phyloP scores from a whole-genome alignment of 2,329 filamentous ascomycete genomes.

The Ophiostoma pallidulum region DNA sequence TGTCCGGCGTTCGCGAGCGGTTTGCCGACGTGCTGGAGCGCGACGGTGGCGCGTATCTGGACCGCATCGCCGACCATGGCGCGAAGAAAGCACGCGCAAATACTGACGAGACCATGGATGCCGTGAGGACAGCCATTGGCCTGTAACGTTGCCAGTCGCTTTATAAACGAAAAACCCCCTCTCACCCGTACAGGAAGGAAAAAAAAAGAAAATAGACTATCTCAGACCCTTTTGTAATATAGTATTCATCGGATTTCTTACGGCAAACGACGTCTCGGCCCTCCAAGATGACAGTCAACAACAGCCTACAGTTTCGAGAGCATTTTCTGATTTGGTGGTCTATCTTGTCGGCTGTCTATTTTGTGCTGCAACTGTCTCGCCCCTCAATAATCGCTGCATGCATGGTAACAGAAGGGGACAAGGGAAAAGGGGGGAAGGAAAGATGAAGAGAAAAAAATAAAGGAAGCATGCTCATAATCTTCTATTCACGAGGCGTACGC shows the following conservation, averaged over 20 bases:
- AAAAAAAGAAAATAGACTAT: background rate
- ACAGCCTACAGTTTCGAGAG: too few species aligned
- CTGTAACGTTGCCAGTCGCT: constrained; percentile 25
- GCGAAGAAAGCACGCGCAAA: constrained; percentile 50
- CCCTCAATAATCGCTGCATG: too few species aligned
- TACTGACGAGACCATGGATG: constrained; percentile 48
- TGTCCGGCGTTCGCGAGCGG: constrained; percentile 45
- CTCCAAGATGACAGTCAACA: too few species aligned
- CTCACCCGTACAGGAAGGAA: background rate
- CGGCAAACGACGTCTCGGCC: too few species aligned
- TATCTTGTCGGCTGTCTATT: too few species aligned
- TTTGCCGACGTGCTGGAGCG: constrained; percentile 42
- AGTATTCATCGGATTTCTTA: too few species aligned
- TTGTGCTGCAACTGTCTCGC: too few species aligned
- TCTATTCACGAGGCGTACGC: constrained; percentile 41
- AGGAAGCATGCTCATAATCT: too few species aligned
- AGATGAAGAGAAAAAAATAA: too few species aligned
- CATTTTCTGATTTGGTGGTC: background rate
- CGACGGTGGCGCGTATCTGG: constrained; percentile 30
- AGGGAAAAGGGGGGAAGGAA: too few species aligned
- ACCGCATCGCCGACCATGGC: constrained; percentile 47
- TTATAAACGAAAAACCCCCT: background rate
- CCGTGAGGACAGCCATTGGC: constrained; percentile 43
- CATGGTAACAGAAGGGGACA: too few species aligned
- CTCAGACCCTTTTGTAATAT: too few species aligned